Conservation (phyloP, 2,329 filamentous ascomycete genomes). For the Thielaviopsis ethacetica region DNA sequence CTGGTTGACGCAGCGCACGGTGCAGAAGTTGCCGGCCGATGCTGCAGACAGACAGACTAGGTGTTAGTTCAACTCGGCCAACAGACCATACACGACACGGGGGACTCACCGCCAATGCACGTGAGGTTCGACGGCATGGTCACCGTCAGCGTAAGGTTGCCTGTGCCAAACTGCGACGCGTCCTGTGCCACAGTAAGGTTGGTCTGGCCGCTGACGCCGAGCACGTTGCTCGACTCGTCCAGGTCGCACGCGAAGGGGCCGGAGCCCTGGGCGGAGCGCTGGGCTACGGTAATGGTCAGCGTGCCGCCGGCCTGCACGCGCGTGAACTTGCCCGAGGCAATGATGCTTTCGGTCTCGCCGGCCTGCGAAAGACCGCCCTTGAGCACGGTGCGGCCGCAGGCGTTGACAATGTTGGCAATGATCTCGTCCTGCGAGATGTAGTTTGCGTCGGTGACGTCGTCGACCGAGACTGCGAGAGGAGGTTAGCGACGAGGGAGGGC, state of each 20-base stretch:
- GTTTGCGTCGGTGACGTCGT: constrained; percentile 41
- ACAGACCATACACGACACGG: no score
- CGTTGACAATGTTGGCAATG: constrained; percentile 33
- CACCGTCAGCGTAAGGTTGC: constrained; percentile 39
- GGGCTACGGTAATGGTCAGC: constrained; percentile 6
- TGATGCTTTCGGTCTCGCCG: constrained; percentile 9
- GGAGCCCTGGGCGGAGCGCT: constrained; percentile 24
- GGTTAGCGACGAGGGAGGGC: no score
- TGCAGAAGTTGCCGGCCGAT: constrained; percentile 42
- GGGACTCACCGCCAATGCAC: constrained; percentile 30
- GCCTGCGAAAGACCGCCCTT: constrained; percentile 9
- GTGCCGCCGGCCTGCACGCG: constrained; percentile 3
- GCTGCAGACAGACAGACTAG: no score
- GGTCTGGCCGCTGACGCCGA: constrained; percentile 22
- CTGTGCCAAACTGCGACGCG: constrained; percentile 36
- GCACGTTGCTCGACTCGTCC: constrained; percentile 29
- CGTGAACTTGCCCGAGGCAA: constrained; percentile 10
- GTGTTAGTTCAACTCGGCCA: no score
- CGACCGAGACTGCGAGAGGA: constrained; percentile 23
- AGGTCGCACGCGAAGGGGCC: constrained; percentile 39
- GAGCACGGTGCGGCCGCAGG: constrained; percentile 44
- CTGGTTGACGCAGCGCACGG: constrained; percentile 41
- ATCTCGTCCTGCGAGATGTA: constrained; percentile 44
- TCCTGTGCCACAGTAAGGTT: constrained; percentile 43
- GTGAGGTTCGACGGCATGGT: constrained; percentile 31